Percentiles rank a stretch among this genome's conserved stretches.
Conservation (phyloP, 2,329 filamentous ascomycete species). For the Venturia aucupariae region DNA sequence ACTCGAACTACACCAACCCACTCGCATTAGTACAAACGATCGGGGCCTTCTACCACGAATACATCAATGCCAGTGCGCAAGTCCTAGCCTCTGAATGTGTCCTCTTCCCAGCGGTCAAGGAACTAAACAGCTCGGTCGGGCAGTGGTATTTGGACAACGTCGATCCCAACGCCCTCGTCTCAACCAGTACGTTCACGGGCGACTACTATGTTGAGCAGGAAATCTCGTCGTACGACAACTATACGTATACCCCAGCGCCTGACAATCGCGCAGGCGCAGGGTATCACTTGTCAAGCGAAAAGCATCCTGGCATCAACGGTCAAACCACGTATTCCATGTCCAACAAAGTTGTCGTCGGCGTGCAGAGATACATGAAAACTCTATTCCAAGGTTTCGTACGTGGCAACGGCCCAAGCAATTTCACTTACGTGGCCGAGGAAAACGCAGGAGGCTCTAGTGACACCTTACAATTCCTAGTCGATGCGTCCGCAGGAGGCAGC, state of each 20-base stretch:
- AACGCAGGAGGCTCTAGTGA: background rate
- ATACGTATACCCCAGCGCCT: background rate
- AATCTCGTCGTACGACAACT: background rate
- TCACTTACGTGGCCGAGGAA: background rate
- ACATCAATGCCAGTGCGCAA: background rate
- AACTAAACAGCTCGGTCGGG: background rate
- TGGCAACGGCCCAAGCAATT: background rate
- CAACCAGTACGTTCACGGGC: background rate
- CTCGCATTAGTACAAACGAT: background rate
- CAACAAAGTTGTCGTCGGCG: background rate
- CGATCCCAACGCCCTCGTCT: background rate
- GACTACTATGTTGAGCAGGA: background rate
- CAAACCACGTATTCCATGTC: background rate
- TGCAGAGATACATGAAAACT: background rate
- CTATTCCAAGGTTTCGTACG: background rate
- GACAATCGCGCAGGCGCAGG: background rate
- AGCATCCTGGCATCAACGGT: background rate
- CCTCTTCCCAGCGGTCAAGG: background rate
- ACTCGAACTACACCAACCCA: background rate
- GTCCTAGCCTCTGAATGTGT: background rate
- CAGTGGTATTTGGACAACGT: conserved; percentile 1
- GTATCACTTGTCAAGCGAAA: background rate
- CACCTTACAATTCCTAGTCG: background rate
- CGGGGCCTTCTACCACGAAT: conserved; percentile 1
- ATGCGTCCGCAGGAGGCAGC: background rate